A percentile compares a stretch with the other conserved stretches of the same genome.
Evolutionary conservation across 768 basidiomycete genomes (phyloP).

Genomic region (Strobilomyces echinocephalus): DNA sequence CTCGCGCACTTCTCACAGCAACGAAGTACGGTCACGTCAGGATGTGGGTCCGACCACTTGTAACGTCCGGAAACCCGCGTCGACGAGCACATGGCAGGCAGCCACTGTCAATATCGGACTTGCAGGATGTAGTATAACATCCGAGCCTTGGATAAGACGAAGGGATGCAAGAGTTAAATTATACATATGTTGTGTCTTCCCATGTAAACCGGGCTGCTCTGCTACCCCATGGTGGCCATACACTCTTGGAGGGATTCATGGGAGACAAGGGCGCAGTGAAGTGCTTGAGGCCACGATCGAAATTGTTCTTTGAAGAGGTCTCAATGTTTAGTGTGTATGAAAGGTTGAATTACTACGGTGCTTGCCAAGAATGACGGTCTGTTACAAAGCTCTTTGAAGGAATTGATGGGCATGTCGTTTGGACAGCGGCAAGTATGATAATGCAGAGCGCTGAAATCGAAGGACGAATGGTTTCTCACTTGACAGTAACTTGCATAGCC

Average conservation of each 20-base stretch:
- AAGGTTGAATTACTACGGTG: background rate
- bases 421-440: too few relatives aligned
- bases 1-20: constrained; percentile 72
- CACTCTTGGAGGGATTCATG: background rate
- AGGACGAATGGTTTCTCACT: constrained; percentile 5
- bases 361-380: background rate
- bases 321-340: too few relatives aligned
- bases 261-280: background rate
- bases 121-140: constrained; percentile 24
- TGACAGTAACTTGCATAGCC: constrained; percentile 29
- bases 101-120: constrained; percentile 27
- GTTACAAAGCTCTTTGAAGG: background rate
- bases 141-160: background rate
- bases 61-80: constrained; percentile 27
- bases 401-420: background rate
- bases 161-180: constrained; percentile 7
- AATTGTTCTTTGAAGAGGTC: background rate
- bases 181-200: constrained; percentile 9
- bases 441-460: background rate
- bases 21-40: constrained; percentile 74
- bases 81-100: constrained; percentile 30
- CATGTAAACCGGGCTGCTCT: background rate
- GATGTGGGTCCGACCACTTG: constrained; percentile 78
- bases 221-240: background rate
- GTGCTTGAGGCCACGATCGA: too few relatives aligned